These are phyloP conservation scores for Cicer pinnatifidum DNA, from an alignment of 306 rosid species.

Conservation along the genomic window DNA sequence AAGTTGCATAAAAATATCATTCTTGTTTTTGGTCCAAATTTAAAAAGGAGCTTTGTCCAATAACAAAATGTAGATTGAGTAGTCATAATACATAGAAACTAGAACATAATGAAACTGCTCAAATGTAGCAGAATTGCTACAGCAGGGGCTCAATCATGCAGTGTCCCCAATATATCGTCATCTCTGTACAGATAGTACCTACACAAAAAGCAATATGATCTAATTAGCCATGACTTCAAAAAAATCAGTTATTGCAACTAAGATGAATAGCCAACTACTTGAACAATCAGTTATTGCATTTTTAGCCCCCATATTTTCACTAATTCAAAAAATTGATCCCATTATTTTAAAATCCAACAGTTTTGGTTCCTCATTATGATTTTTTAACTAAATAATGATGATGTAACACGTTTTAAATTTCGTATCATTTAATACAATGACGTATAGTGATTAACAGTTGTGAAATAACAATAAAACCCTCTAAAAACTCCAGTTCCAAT, in stretches of 20 bases:
- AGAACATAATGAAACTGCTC: constrained; percentile 35
- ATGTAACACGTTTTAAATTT: no score
- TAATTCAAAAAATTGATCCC: no score
- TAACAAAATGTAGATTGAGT: constrained; percentile 9
- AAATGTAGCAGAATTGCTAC: constrained; percentile 37
- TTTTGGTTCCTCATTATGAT: no score
- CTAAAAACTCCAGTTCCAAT: no score
- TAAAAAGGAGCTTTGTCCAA: background rate
- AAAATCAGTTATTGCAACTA: constrained; percentile 31
- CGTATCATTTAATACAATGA: no score
- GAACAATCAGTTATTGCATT: background rate
- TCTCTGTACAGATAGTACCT: constrained; percentile 61
- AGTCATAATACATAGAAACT: constrained; percentile 23
- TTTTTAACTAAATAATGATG: no score
- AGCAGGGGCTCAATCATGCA: constrained; percentile 55
- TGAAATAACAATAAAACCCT: no score
- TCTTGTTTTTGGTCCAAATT: background rate
- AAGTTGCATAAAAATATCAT: constrained; percentile 23
- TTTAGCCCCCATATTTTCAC: no score
- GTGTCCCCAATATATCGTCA: constrained; percentile 60
- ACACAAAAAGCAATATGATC: constrained; percentile 33
- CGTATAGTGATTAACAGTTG: no score
- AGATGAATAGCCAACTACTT: constrained; percentile 24
- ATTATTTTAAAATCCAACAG: no score
- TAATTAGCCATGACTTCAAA: constrained; percentile 7